phyloP scores from a whole-genome alignment of 805 yeast species.

The Myxozyma nipponensis region DNA sequence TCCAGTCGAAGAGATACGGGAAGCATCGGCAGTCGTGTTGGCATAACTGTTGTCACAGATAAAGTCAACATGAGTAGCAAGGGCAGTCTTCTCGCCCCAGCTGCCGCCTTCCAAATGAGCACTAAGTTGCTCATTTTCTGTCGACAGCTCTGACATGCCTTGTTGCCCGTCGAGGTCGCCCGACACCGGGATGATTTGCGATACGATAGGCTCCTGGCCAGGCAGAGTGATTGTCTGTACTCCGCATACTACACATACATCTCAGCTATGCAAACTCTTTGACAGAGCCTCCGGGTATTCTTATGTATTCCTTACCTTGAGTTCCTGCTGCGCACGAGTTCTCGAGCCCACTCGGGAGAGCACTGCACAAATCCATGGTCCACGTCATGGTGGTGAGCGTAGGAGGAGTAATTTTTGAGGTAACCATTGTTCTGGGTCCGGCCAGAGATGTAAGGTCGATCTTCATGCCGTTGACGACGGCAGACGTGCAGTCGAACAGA shows the following conservation, averaged over 20 bases:
- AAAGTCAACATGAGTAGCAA: slow-evolving; percentile 36
- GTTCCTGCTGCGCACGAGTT: slow-evolving; percentile 60
- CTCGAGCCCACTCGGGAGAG: slow-evolving; percentile 33
- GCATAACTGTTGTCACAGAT: slow-evolving; percentile 35
- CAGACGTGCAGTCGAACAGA: slow-evolving; percentile 31
- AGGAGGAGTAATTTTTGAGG: slow-evolving; percentile 69
- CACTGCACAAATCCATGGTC: slow-evolving; percentile 68
- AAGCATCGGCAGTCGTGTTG: slow-evolving; percentile 23
- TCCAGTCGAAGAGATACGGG: slow-evolving; percentile 22
- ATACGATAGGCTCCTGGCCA: slow-evolving; percentile 43
- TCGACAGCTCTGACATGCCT: slow-evolving; percentile 6
- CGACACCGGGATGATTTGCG: slow-evolving; percentile 57
- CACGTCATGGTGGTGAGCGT: slow-evolving; percentile 58
- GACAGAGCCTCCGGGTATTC: not conserved
- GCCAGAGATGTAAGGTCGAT: slow-evolving; percentile 46
- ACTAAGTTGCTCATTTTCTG: slow-evolving; percentile 16
- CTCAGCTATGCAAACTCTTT: not conserved
- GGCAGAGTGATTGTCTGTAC: slow-evolving; percentile 53
- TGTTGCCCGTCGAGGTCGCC: slow-evolving; percentile 34
- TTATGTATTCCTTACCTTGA: slow-evolving; percentile 38
- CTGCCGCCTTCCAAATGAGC: slow-evolving; percentile 49
- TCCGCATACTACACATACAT: slow-evolving; percentile 60
- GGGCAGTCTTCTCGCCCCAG: slow-evolving; percentile 63
- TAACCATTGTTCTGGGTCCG: slow-evolving; percentile 47
- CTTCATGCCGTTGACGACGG: slow-evolving; percentile 30